These are phyloP conservation scores for Stromatinia cepivora DNA, from an alignment of 2,329 filamentous ascomycete genomes.

Conservation along the genomic window DNA sequence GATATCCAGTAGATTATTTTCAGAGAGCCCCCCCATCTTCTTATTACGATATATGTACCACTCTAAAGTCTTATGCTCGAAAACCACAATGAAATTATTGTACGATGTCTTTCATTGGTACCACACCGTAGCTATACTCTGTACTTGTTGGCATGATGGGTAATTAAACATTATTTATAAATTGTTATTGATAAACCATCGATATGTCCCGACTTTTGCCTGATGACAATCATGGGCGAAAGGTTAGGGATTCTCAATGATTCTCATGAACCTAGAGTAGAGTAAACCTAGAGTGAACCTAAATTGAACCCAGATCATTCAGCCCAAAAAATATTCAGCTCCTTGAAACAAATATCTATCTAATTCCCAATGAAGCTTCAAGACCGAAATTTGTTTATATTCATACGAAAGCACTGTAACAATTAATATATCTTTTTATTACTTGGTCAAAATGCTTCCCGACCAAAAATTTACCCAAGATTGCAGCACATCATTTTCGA, in stretches of 20 bases:
- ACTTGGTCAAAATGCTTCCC: not conserved
- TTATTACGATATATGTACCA: slow-evolving; percentile 9
- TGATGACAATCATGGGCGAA: slow-evolving; percentile 4
- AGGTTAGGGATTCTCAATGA: slow-evolving; percentile 19
- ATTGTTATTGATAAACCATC: not conserved
- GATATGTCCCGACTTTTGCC: not conserved
- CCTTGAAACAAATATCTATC: slow-evolving; percentile 13
- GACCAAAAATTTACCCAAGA: slow-evolving; percentile 3
- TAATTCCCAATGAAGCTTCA: slow-evolving; percentile 16
- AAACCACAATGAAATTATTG: not conserved
- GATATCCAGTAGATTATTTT: not conserved
- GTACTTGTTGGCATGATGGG: slow-evolving; percentile 3
- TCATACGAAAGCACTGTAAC: not conserved
- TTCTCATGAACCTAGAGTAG: slow-evolving; percentile 8
- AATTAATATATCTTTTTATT: slow-evolving; percentile 7
- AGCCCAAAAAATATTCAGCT: slow-evolving; percentile 18
- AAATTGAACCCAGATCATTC: not conserved
- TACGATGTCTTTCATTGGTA: not conserved
- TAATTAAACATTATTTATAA: not conserved
- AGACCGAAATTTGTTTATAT: slow-evolving; percentile 20
- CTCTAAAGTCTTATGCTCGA: not conserved
- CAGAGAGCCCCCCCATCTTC: slow-evolving; percentile 14
- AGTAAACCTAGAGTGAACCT: not conserved
- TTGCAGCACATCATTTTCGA: slow-evolving; percentile 11
- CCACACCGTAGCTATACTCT: not conserved